Base-by-base conservation (phyloP, 805 yeast species). In the Pichia gijzeniarum region DNA sequence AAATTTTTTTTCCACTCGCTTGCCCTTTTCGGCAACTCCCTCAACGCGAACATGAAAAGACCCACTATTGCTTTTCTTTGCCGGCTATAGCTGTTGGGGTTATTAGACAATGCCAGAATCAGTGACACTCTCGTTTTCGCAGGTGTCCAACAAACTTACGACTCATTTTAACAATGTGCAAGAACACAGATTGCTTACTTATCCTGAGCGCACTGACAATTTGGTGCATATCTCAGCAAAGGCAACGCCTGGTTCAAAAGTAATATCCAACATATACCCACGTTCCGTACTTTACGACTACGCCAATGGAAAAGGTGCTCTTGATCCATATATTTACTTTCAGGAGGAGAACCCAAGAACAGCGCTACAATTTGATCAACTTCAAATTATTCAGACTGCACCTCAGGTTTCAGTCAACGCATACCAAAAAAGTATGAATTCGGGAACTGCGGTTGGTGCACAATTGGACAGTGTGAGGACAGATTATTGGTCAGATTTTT, bases 111-210 rank as follows among this genome's bases (percentile, higher is more conserved):
- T 85, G 95, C 79, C 74, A 44, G 96, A 90, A 56, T 67, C 85
- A 0, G 60, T 91, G n/a, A 83, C 79, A 12, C 50, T 89, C 0
- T 81, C 95, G 3, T 67, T 79, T 5, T 85, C 95, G 0, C 90
- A 85, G 10, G 58, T 70, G 18, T 74, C 96, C 0, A 86, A 86
- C 54, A 91, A 85, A 60, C 61, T 86, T n/a, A 61, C 76, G 3
- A 76, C 95, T 0, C 96, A 87, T 55, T 82, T 86, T 58, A 86
- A 80, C 69, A 91, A 93, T 57, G 63, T 76, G 12, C 95, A 88
- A 61, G 95, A 87, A 46, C 63, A 76, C 9, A 80, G 77, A 56
- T 71, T 83, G 37, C 80, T 78, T 12, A 35, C 31, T 9, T 20
- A 39, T 4, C 41, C 40, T 9, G 27, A 27, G 13, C 21, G 25